Conservation (phyloP, 2,329 filamentous ascomycete genomes). For the Capronia coronata region DNA sequence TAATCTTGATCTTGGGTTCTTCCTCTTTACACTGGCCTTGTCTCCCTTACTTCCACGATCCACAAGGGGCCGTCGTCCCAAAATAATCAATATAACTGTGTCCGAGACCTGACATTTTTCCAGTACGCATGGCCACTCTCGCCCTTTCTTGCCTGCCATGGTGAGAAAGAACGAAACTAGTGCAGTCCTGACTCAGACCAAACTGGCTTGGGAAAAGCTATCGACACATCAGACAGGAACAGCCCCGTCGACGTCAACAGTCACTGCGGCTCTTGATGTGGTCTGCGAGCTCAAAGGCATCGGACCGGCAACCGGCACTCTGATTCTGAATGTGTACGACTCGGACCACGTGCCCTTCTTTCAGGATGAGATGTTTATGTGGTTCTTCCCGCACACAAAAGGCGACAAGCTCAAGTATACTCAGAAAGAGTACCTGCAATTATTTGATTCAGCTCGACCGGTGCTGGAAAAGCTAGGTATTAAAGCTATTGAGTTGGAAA, state of each 20-base stretch:
- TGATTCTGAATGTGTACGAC: conserved; percentile 36
- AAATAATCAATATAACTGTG: too few relatives aligned
- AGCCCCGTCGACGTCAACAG: conserved; percentile 3
- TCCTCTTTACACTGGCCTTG: too few relatives aligned
- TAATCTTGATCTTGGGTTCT: too few relatives aligned
- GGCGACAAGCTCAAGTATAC: conserved; percentile 39
- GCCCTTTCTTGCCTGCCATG: conserved; percentile 38
- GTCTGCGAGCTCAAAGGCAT: conserved; percentile 38
- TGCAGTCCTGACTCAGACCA: conserved; percentile 28
- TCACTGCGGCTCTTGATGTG: conserved; percentile 31
- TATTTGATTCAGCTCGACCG: conserved; percentile 13
- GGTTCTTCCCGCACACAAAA: conserved; percentile 34
- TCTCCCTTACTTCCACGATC: too few relatives aligned
- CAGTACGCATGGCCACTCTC: conserved; percentile 36
- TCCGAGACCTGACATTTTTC: neutral
- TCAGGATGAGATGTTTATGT: conserved; percentile 40
- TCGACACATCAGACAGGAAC: neutral
- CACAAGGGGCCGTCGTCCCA: too few relatives aligned
- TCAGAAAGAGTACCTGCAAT: conserved; percentile 34
- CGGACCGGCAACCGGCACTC: conserved; percentile 39
- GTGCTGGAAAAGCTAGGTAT: conserved; percentile 16
- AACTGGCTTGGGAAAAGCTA: conserved; percentile 9
- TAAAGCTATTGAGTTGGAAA: conserved; percentile 23
- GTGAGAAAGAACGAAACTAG: conserved; percentile 35
- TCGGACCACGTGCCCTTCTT: conserved; percentile 36